phyloP scores from a whole-genome alignment of 2,329 filamentous ascomycete genomes.

The Biscogniauxia mediterranea region DNA sequence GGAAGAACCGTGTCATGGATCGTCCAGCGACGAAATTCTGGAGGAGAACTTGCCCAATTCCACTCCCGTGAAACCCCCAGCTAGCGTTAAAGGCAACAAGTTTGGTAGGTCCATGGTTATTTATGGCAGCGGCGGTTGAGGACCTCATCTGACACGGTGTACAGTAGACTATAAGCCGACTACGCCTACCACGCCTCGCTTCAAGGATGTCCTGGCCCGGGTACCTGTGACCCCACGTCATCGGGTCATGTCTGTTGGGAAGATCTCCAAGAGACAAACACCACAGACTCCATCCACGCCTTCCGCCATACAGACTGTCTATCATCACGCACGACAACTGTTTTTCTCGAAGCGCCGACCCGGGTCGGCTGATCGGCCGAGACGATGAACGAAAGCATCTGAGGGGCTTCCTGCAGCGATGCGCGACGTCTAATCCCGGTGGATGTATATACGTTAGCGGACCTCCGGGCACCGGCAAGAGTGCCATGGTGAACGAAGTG shows the following conservation, averaged over 20 bases:
- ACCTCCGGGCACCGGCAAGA: slow-evolving; percentile 94
- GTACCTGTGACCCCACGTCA: slow-evolving; percentile 79
- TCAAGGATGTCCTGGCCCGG: slow-evolving; percentile 73
- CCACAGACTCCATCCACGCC: slow-evolving; percentile 74
- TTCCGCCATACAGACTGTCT: slow-evolving; percentile 69
- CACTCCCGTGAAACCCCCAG: slow-evolving; percentile 21
- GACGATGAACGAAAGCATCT: slow-evolving; percentile 68
- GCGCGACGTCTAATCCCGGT: slow-evolving; percentile 57
- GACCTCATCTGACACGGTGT: slow-evolving; percentile 16
- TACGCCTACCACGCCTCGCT: slow-evolving; percentile 72
- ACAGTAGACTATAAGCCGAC: slow-evolving; percentile 46
- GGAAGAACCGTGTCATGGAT: slow-evolving; percentile 42
- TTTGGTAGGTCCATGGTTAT: slow-evolving; percentile 14
- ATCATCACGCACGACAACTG: slow-evolving; percentile 81
- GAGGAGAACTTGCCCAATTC: slow-evolving; percentile 30
- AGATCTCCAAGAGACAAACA: slow-evolving; percentile 73
- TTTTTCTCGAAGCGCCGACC: slow-evolving; percentile 82
- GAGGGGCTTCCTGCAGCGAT: slow-evolving; percentile 64
- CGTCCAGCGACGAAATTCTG: slow-evolving; percentile 39
- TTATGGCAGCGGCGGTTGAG: not conserved
- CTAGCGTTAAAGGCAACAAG: slow-evolving; percentile 13
- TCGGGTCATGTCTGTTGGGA: slow-evolving; percentile 74
- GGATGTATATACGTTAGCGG: slow-evolving; percentile 95
- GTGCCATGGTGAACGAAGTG: slow-evolving; percentile 83
- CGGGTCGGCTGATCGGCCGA: slow-evolving; percentile 74